These are phyloP conservation scores for Candolleomyces eurysporus DNA, from an alignment of 768 basidiomycete species.

Conservation along the genomic window DNA sequence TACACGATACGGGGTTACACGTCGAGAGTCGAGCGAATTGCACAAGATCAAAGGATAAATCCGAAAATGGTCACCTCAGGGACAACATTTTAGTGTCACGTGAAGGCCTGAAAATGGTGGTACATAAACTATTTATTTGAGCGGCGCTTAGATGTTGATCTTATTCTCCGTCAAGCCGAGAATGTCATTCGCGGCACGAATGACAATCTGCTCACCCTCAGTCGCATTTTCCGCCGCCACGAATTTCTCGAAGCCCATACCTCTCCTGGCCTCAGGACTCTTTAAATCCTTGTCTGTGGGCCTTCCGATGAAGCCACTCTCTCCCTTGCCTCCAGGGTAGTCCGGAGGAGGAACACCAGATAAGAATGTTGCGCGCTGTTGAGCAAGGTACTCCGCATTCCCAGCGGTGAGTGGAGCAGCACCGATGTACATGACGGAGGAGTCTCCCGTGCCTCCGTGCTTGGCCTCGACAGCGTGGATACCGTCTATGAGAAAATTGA, in stretches of 20 bases:
- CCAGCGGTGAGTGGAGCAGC: conserved; percentile 48
- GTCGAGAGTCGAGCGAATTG: too few species aligned
- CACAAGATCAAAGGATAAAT: too few species aligned
- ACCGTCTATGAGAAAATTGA: conserved; percentile 35
- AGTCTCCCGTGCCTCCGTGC: conserved; percentile 47
- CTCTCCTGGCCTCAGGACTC: conserved; percentile 31
- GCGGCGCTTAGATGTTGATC: not conserved
- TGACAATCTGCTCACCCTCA: not conserved
- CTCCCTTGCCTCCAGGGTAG: conserved; percentile 52
- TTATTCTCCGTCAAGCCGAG: not conserved
- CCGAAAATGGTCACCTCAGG: not conserved
- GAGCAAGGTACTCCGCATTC: conserved; percentile 49
- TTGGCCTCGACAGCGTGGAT: conserved; percentile 54
- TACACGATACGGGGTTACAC: too few species aligned
- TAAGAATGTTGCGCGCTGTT: conserved; percentile 45
- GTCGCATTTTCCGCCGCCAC: not conserved
- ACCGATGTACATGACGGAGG: conserved; percentile 57
- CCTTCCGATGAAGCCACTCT: conserved; percentile 41
- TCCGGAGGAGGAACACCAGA: conserved; percentile 54
- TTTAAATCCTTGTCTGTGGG: conserved; percentile 32
- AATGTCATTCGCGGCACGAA: not conserved
- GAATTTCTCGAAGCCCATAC: conserved; percentile 44
- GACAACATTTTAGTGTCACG: too few species aligned
- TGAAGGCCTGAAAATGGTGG: not conserved
- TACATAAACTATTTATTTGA: not conserved